phyloP scores from a whole-genome alignment of 768 basidiomycete genomes.

The Serendipita vermifera region DNA sequence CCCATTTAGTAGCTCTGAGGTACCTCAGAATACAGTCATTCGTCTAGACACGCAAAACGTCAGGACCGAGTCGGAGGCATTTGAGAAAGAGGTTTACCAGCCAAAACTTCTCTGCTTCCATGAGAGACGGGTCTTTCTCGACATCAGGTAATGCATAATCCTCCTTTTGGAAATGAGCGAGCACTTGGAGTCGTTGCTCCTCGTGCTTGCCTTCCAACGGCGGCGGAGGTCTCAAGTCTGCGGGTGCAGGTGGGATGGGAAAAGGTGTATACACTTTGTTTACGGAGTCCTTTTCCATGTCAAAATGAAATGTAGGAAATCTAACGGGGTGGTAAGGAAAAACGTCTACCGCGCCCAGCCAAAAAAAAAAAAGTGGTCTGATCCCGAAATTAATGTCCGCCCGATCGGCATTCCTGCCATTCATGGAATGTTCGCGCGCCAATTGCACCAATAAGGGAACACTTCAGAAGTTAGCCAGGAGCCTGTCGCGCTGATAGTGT shows the following conservation, averaged over 20 bases:
- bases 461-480: too few relatives aligned
- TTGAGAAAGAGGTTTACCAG: background rate
- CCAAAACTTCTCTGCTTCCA: slow-evolving; percentile 66
- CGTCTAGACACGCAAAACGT: slow-evolving; percentile 7
- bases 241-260: background rate
- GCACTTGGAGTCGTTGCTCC: slow-evolving; percentile 39
- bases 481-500: too few relatives aligned
- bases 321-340: too few relatives aligned
- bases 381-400: too few relatives aligned
- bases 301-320: too few relatives aligned
- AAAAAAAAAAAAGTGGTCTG: too few relatives aligned
- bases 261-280: too few relatives aligned
- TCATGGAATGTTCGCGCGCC: too few relatives aligned
- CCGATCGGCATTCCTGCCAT: too few relatives aligned
- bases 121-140: slow-evolving; percentile 28
- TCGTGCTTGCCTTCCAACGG: slow-evolving; percentile 27
- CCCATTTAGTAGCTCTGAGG: slow-evolving; percentile 69
- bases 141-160: slow-evolving; percentile 40
- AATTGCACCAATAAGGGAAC: too few relatives aligned
- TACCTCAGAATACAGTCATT: slow-evolving; percentile 30
- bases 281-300: too few relatives aligned
- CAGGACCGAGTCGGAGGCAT: background rate
- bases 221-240: background rate
- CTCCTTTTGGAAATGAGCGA: slow-evolving; percentile 42
- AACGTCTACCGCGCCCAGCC: too few relatives aligned